phyloP scores from a whole-genome alignment of 2,329 filamentous ascomycete species.

The Sclerotinia minor region DNA sequence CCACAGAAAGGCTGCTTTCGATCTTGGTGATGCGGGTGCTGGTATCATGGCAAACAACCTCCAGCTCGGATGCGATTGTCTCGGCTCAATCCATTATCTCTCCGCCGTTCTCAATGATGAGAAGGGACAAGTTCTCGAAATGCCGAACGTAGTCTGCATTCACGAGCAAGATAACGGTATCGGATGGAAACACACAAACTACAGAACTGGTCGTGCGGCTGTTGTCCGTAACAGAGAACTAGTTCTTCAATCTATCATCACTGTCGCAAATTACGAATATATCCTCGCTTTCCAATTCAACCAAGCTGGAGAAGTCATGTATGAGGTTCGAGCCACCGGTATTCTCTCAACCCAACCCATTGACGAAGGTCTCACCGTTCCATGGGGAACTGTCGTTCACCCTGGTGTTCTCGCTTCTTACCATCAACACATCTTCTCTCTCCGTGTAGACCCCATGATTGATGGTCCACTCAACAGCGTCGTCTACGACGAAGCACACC shows the following conservation, averaged over 20 bases:
- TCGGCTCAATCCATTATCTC: slow-evolving; percentile 69
- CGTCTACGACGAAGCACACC: slow-evolving; percentile 58
- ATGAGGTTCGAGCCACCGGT: slow-evolving; percentile 68
- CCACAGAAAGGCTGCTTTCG: slow-evolving; percentile 70
- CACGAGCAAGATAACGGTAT: slow-evolving; percentile 69
- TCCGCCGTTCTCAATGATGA: slow-evolving; percentile 58
- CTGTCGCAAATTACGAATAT: slow-evolving; percentile 72
- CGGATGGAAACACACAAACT: slow-evolving; percentile 70
- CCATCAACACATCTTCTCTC: slow-evolving; percentile 76
- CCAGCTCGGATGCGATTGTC: slow-evolving; percentile 68
- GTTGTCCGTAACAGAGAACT: slow-evolving; percentile 64
- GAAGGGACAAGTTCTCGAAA: slow-evolving; percentile 56
- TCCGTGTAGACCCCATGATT: slow-evolving; percentile 62
- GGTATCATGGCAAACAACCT: slow-evolving; percentile 70
- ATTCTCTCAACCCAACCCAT: slow-evolving; percentile 68
- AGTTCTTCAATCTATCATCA: slow-evolving; percentile 69
- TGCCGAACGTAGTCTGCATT: slow-evolving; percentile 68
- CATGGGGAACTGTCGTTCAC: slow-evolving; percentile 68
- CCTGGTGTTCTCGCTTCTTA: slow-evolving; percentile 68
- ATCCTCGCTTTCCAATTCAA: slow-evolving; percentile 72
- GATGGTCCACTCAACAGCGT: slow-evolving; percentile 57
- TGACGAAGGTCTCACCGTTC: slow-evolving; percentile 62
- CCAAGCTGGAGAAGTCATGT: slow-evolving; percentile 65
- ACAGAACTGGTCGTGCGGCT: slow-evolving; percentile 63
- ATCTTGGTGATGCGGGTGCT: slow-evolving; percentile 66